These are phyloP conservation scores for Annona cherimola DNA, from an alignment of 164 flowering plant species.

Conservation along the genomic window DNA sequence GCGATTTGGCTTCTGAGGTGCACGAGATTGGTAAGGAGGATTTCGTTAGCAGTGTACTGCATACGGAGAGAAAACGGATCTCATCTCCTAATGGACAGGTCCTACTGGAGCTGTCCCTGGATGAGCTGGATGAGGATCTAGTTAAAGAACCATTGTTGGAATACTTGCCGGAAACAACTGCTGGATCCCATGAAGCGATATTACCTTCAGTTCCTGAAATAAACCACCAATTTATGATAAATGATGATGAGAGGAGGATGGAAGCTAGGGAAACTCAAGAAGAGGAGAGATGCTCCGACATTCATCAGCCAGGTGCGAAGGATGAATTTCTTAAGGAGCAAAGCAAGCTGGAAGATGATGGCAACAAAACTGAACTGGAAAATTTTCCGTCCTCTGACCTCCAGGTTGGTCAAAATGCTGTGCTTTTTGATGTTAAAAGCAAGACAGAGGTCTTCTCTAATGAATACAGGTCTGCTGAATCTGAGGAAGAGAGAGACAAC, in stretches of 20 bases:
- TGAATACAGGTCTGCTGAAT: background rate
- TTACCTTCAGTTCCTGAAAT: background rate
- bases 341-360: slow-evolving; percentile 25
- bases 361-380: slow-evolving; percentile 12
- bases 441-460: background rate
- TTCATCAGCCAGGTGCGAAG: slow-evolving; percentile 26
- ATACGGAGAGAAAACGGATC: slow-evolving; percentile 20
- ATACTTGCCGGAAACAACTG: slow-evolving; percentile 20
- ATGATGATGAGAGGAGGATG: background rate
- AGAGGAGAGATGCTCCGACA: slow-evolving; percentile 19
- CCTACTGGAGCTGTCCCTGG: slow-evolving; percentile 16
- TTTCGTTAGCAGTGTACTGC: slow-evolving; percentile 26
- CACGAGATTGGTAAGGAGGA: slow-evolving; percentile 39
- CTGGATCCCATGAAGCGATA: slow-evolving; percentile 4
- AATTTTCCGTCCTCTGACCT: background rate
- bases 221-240: too few species aligned
- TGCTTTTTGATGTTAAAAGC: background rate
- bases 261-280: slow-evolving; percentile 1
- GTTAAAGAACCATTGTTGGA: slow-evolving; percentile 15
- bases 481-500: slow-evolving; percentile 16
- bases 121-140: slow-evolving; percentile 21
- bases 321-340: slow-evolving; percentile 30
- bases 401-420: background rate
- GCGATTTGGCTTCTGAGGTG: slow-evolving; percentile 44
- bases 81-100: slow-evolving; percentile 30